Conservation (phyloP, 2,329 filamentous ascomycete genomes). For the Talaromyces atroroseus region DNA sequence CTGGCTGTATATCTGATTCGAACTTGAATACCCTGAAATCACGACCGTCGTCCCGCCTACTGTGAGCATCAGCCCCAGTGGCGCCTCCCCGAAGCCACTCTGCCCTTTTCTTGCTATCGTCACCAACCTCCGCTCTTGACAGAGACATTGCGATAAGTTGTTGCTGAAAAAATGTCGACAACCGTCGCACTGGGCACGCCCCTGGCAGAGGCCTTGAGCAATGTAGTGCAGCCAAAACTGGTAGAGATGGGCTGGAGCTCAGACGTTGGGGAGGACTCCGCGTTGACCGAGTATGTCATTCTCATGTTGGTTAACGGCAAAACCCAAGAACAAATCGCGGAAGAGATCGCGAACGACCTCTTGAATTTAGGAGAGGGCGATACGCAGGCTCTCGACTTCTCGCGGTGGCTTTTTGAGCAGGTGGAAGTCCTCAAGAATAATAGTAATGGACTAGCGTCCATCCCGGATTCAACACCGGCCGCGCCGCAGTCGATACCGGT, state of each 20-base stretch:
- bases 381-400: slow-evolving; percentile 73
- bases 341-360: slow-evolving; percentile 82
- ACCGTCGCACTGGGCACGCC: slow-evolving; percentile 73
- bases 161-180: slow-evolving; percentile 60
- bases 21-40: neutral
- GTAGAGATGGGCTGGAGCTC: slow-evolving; percentile 89
- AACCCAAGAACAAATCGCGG: slow-evolving; percentile 80
- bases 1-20: neutral
- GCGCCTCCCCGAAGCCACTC: neutral
- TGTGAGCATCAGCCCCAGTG: neutral
- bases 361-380: slow-evolving; percentile 78
- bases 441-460: slow-evolving; percentile 47
- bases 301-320: slow-evolving; percentile 97
- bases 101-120: neutral
- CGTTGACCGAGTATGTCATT: slow-evolving; percentile 91
- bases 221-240: slow-evolving; percentile 81
- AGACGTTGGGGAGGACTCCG: slow-evolving; percentile 71
- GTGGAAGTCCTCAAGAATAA: slow-evolving; percentile 63
- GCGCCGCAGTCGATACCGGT: slow-evolving; percentile 28
- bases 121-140: slow-evolving; percentile 44
- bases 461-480: slow-evolving; percentile 16
- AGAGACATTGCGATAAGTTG: slow-evolving; percentile 57
- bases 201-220: slow-evolving; percentile 75
- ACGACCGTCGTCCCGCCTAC: neutral
- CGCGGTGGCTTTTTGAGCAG: slow-evolving; percentile 89